Evolutionary conservation across 306 rosid genomes (phyloP), one percentile per base, ranked within the genome.

Genomic region (Arachis stenosperma): DNA sequence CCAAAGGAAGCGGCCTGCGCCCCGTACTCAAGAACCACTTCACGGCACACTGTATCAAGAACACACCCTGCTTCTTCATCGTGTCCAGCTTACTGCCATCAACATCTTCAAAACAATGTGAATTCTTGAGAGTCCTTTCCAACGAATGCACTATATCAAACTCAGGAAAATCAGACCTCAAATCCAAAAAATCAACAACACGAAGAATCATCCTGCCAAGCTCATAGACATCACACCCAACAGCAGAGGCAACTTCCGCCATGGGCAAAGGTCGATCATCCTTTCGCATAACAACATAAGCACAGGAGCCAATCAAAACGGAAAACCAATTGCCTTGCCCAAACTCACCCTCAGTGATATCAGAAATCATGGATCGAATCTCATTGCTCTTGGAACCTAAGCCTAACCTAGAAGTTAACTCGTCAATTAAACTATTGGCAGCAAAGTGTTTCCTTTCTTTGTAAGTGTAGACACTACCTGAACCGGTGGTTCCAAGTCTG

Each of bases 21-120:
- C 96, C 96, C 0, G 92, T 90, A 0, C 92, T 86, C 81, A 92
- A 76, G 68, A 78, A 90, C 98, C 96, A 88, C 82, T 90, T 87
- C 43, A 88, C 83, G 0, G 90, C 82, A 71, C 92, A 90, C 44
- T 92, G 92, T 7, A 90, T 57, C 79, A 92, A 69, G 80, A 92
- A 88, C 2, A 84, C 59, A 65, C 92, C 96, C 77, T 92, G 96
- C 63, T 77, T 84, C 17, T 59, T 75, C 77, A 88, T 92, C n/a
- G 67, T 75, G 56, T 79, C 87, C 76, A 77, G 0, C 43, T 0
- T 56, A 29, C 83, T 82, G 42, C 53, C 9, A 5, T 71, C 89
- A 47, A 84, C 46, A 0, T 55, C 41, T 0, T 53, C 36, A 61
- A 88, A 81, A 62, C 65, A 47, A 0, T 33, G 73, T 9, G 79